These are phyloP conservation scores for Herpetomonas tarakana DNA, from an alignment of 208 protist genomes.

Conservation along the genomic window DNA sequence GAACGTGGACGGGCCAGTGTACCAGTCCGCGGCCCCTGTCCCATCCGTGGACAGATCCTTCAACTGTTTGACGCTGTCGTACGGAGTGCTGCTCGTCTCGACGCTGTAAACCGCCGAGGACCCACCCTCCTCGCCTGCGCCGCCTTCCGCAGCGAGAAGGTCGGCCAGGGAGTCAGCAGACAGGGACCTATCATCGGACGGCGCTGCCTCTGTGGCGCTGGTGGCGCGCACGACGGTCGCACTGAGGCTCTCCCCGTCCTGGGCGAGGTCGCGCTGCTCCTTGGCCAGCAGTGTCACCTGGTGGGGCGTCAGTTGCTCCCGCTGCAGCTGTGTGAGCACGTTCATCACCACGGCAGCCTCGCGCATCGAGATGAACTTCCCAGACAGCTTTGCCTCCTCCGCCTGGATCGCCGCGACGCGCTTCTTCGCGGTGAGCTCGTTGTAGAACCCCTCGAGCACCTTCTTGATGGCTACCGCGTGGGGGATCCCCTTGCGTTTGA, in stretches of 20 bases:
- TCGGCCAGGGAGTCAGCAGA: constrained; percentile 66
- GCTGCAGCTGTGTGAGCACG: constrained; percentile 78
- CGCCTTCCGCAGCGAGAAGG: constrained; percentile 45
- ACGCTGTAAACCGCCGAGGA: constrained; percentile 34
- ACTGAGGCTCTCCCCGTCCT: constrained; percentile 27
- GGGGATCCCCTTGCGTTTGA: constrained; percentile 61
- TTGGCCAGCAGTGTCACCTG: constrained; percentile 67
- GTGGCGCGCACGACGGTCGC: constrained; percentile 31
- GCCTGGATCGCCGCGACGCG: constrained; percentile 83
- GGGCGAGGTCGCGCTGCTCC: constrained; percentile 41
- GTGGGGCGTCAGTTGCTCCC: constrained; percentile 84
- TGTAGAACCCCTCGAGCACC: constrained; percentile 76
- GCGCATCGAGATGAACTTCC: constrained; percentile 88
- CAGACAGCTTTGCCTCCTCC: constrained; percentile 88
- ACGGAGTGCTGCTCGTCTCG: constrained; percentile 24
- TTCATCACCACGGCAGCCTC: constrained; percentile 86
- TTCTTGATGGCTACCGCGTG: constrained; percentile 76
- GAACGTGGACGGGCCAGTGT: constrained; percentile 32
- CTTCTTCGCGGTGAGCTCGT: constrained; percentile 79
- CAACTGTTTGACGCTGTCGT: constrained; percentile 63
- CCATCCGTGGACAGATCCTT: constrained; percentile 50
- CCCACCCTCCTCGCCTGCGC: constrained; percentile 3
- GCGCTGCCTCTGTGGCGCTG: constrained; percentile 8
- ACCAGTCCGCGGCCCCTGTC: constrained; percentile 59
- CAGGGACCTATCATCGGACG: constrained; percentile 17